These are phyloP conservation scores for Chimonanthus salicifolius DNA, from an alignment of 164 flowering plant genomes.

Conservation along the genomic window DNA sequence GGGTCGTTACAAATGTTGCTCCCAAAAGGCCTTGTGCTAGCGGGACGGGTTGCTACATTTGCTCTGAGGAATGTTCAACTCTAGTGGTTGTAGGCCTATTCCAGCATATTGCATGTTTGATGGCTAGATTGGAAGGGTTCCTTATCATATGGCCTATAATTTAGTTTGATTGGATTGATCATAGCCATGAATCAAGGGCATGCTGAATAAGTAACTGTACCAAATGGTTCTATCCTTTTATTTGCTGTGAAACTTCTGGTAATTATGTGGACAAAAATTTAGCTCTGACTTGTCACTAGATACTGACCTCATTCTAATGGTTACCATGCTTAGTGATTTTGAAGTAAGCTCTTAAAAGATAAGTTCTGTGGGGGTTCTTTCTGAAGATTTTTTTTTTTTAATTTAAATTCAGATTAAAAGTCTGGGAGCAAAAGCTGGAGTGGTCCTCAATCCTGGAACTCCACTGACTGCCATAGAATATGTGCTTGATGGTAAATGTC, in stretches of 20 bases:
- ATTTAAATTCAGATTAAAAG: slow-evolving; percentile 53
- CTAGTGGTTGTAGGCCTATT: no score
- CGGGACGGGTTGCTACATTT: no score
- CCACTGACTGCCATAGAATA: slow-evolving; percentile 75
- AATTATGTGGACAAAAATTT: not conserved
- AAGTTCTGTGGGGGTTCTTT: not conserved
- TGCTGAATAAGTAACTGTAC: no score
- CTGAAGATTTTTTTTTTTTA: slow-evolving; percentile 12
- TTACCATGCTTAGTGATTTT: not conserved
- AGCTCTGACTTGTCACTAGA: not conserved
- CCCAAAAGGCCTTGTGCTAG: no score
- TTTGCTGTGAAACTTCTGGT: not conserved
- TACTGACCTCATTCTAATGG: not conserved
- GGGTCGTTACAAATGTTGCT: no score
- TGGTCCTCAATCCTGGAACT: slow-evolving; percentile 89
- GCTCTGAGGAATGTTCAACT: no score
- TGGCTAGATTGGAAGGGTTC: no score
- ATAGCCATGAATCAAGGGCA: no score
- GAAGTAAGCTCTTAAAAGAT: not conserved
- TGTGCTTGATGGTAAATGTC: slow-evolving; percentile 84
- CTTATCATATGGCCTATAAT: no score
- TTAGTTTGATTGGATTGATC: no score
- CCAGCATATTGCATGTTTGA: no score
- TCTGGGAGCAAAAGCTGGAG: slow-evolving; percentile 98
- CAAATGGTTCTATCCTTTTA: not conserved